Percentiles rank a stretch among this genome's conserved stretches.
phyloP scores from a whole-genome alignment of 108 stramenopile genomes.

The Asterionellopsis glacialis region DNA sequence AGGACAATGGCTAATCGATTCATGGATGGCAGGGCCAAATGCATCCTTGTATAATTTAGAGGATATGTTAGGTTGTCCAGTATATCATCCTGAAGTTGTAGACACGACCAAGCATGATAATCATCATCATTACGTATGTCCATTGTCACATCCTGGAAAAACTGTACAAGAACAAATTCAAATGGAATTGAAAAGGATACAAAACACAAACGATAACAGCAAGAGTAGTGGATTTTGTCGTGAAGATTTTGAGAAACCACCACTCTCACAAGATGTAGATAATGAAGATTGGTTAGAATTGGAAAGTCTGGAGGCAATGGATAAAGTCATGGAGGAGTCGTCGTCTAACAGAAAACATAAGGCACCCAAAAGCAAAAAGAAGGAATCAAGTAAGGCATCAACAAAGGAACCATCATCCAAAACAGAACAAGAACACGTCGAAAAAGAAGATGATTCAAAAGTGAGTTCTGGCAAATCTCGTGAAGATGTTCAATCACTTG shows the following conservation, averaged over 20 bases:
- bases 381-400: background rate
- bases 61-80: slow-evolving; percentile 51
- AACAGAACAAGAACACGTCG: slow-evolving; percentile 12
- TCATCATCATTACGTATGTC: slow-evolving; percentile 22
- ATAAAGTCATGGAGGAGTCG: background rate
- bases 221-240: slow-evolving; percentile 5
- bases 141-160: slow-evolving; percentile 34
- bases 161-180: slow-evolving; percentile 36
- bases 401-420: background rate
- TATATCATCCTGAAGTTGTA: slow-evolving; percentile 45
- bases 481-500: slow-evolving; percentile 4
- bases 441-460: too few species aligned
- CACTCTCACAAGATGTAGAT: slow-evolving; percentile 38
- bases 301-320: slow-evolving; percentile 6
- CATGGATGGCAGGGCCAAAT: slow-evolving; percentile 57
- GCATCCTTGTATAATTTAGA: slow-evolving; percentile 14
- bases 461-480: too few species aligned
- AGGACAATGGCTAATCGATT: slow-evolving; percentile 24
- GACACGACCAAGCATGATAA: slow-evolving; percentile 6
- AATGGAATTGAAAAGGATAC: slow-evolving; percentile 22
- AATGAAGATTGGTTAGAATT: slow-evolving; percentile 61
- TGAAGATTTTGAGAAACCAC: slow-evolving; percentile 24
- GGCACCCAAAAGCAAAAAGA: slow-evolving; percentile 6
- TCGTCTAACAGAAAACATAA: slow-evolving; percentile 21
- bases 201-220: background rate